Evolutionary conservation across 805 yeast genomes (phyloP), one percentile per base, ranked within the genome.

Genomic region (Kodamaea nitidulidarum): DNA sequence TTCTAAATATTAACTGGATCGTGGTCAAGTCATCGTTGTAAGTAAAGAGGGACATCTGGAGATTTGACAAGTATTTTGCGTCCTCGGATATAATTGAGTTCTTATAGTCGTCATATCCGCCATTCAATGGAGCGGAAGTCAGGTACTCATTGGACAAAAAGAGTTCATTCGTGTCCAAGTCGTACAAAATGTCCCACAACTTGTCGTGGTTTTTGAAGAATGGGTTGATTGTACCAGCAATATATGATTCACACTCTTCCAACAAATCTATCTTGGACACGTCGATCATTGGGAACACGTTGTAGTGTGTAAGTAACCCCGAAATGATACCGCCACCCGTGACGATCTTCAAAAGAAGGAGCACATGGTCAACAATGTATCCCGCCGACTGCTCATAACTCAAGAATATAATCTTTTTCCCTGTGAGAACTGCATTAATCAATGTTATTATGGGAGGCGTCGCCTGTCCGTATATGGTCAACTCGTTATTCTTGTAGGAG

Each of bases 161-260:
- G 28, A 78, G 50, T 39, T 65, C 70, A 33, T 73, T 73, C 0
- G 67, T 36, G 49, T 81, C 88, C 44, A 83, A 49, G 54, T 83
- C 81, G 41, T 78, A 75, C 43, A 76, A 69, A 22, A 78, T 55
- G 54, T 83, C 85, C 83, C 84, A 82, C 15, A 74, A 51, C 32
- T 66, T 67, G 22, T 63, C 66, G 41, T 72, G 72, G 22, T 73
- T 68, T 49, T 77, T 78, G 52, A 83, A 75, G 29, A 80, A 72
- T 11, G 82, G 75, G 52, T 83, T 83, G 29, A 82, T 76, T 3
- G 88, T 81, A 3, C 91, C 91, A 2, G 84, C 72, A 35, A 83
- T 60, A 48, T 65, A 76, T 20, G 61, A 61, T 21, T 49, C 63
- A 44, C 62, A 68, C 37, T 52, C 60, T 43, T 66, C 65, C 36